These are phyloP conservation scores for Chiua virens DNA, from an alignment of 768 basidiomycete species.

Conservation along the genomic window DNA sequence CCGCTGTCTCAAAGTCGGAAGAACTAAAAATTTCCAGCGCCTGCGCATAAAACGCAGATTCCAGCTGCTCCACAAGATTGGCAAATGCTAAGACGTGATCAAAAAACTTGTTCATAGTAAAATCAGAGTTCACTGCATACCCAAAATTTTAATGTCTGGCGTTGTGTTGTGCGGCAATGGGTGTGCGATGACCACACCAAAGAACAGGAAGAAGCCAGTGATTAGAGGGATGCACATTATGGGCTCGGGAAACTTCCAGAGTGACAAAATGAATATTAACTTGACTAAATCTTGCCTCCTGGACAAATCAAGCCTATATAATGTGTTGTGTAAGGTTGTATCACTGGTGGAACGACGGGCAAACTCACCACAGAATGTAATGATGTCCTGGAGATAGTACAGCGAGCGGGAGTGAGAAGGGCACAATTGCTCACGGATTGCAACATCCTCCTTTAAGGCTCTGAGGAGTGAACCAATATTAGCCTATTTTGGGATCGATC, in stretches of 20 bases:
- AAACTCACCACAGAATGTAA: neutral
- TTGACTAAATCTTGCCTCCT: constrained; percentile 38
- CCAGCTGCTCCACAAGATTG: constrained; percentile 71
- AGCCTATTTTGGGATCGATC: neutral
- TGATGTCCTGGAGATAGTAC: constrained; percentile 2
- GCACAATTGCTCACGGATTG: neutral
- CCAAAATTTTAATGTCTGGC: constrained; percentile 47
- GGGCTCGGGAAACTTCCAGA: constrained; percentile 5
- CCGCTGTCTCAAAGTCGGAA: constrained; percentile 62
- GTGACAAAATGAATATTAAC: constrained; percentile 13
- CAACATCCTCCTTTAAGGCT: neutral
- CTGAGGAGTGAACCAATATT: neutral
- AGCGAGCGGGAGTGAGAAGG: neutral
- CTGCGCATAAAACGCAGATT: constrained; percentile 66
- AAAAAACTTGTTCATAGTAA: neutral
- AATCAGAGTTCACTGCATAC: constrained; percentile 40
- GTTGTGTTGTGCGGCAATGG: constrained; percentile 8
- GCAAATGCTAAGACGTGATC: constrained; percentile 58
- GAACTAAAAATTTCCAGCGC: constrained; percentile 64
- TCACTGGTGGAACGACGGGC: neutral
- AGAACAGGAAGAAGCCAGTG: neutral
- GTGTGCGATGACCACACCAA: constrained; percentile 2
- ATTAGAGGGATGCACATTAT: constrained; percentile 5
- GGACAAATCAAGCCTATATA: neutral
- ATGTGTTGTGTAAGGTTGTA: neutral